Conservation (phyloP, 805 yeast species). For the Saccharomycopsis vini region DNA sequence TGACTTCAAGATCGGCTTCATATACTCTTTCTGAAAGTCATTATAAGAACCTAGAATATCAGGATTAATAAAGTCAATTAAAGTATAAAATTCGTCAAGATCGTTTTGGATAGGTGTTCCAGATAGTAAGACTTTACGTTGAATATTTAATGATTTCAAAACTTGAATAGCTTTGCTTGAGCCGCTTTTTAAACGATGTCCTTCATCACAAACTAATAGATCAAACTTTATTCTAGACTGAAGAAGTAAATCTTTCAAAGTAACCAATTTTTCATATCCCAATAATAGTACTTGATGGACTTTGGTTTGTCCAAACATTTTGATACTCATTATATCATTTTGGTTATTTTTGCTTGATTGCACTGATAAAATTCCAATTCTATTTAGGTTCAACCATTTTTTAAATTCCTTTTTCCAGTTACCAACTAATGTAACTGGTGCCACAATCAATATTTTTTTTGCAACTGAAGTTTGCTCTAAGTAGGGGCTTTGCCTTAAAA, state of each 20-base stretch:
- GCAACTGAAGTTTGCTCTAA: slow-evolving; percentile 19
- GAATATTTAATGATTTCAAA: slow-evolving; percentile 45
- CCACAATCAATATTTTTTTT: slow-evolving; percentile 64
- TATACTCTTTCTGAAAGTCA: slow-evolving; percentile 50
- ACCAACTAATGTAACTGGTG: slow-evolving; percentile 82
- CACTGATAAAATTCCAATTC: slow-evolving; percentile 58
- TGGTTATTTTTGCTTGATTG: slow-evolving; percentile 39
- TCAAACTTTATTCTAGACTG: slow-evolving; percentile 40
- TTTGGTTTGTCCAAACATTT: slow-evolving; percentile 52
- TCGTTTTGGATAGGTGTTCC: slow-evolving; percentile 97
- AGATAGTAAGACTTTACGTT: slow-evolving; percentile 55
- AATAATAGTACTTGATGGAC: slow-evolving; percentile 77
- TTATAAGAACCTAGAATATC: slow-evolving; percentile 61
- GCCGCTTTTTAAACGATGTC: slow-evolving; percentile 77
- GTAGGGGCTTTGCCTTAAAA: slow-evolving; percentile 51
- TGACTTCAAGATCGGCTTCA: slow-evolving; percentile 63
- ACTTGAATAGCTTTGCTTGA: slow-evolving; percentile 64
- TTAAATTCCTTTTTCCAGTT: slow-evolving; percentile 86
- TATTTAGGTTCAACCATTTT: slow-evolving; percentile 72
- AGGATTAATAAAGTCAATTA: slow-evolving; percentile 79
- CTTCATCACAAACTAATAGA: slow-evolving; percentile 86
- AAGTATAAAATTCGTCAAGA: slow-evolving; percentile 68
- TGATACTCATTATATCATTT: slow-evolving; percentile 48
- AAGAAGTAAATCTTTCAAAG: slow-evolving; percentile 31
- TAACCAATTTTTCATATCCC: slow-evolving; percentile 76